Conservation (phyloP, 2,329 filamentous ascomycete genomes). For the Hymenoscyphus occultus region DNA sequence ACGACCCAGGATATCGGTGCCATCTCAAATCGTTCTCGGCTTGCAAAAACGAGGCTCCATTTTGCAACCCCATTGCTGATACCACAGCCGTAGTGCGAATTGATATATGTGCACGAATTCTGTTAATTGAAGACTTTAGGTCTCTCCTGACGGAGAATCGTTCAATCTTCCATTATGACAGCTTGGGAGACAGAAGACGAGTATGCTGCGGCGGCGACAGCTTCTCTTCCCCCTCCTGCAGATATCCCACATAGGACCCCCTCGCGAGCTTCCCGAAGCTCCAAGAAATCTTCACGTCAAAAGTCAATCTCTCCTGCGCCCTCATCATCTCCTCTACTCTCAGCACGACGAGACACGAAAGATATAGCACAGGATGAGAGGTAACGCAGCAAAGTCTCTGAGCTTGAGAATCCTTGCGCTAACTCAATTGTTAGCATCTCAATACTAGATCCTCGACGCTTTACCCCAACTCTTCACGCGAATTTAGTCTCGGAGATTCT, state of each 20-base stretch:
- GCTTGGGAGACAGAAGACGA: conserved; percentile 64
- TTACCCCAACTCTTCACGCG: conserved; percentile 92
- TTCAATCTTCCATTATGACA: conserved; percentile 42
- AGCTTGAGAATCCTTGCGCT: conserved; percentile 28
- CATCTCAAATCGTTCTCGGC: conserved; percentile 11
- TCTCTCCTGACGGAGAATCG: conserved; percentile 1
- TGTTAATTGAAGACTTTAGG: not conserved
- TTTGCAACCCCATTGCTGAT: not conserved
- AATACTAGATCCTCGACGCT: conserved; percentile 82
- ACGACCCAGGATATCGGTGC: conserved; percentile 16
- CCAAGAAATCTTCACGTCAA: conserved; percentile 42
- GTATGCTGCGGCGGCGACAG: conserved; percentile 52
- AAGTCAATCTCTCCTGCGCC: conserved; percentile 63
- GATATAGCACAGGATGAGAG: conserved; percentile 64
- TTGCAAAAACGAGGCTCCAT: not conserved
- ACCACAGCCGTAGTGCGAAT: conserved; percentile 13
- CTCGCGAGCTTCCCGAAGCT: conserved; percentile 53
- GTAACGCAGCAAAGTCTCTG: conserved; percentile 43
- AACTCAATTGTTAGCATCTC: conserved; percentile 42
- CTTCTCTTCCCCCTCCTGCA: conserved; percentile 65
- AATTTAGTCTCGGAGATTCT: conserved; percentile 94
- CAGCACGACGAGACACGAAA: conserved; percentile 46
- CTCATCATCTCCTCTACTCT: conserved; percentile 57
- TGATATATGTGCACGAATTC: conserved; percentile 3
- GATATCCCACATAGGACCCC: conserved; percentile 71